Conservation (phyloP, 192 early-diverging fungal genomes). For the Rhizophlyctis rosea region DNA sequence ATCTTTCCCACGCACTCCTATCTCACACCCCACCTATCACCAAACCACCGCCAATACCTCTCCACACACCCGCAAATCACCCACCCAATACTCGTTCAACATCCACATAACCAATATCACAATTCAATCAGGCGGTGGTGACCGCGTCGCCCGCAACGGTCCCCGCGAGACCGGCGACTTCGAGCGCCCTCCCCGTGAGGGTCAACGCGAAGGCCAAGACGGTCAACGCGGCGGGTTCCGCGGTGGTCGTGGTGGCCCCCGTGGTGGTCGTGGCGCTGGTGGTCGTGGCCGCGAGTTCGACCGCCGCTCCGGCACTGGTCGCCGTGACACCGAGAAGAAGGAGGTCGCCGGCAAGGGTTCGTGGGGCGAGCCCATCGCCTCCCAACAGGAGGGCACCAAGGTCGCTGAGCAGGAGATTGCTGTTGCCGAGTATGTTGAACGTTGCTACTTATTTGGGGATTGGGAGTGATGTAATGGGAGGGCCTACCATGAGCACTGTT, state of each 20-base stretch:
- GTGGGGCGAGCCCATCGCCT: conserved; percentile 68
- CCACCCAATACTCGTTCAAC: too few relatives aligned
- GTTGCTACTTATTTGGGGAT: background rate
- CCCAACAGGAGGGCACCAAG: conserved; percentile 54
- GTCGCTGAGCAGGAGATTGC: too few relatives aligned
- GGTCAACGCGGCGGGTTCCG: conserved; percentile 32
- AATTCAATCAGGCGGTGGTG: background rate
- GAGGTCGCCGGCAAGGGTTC: conserved; percentile 68
- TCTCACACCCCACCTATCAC: too few relatives aligned
- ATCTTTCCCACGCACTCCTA: conserved; percentile 14
- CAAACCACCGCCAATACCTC: too few relatives aligned
- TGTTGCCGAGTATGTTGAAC: conserved; percentile 16
- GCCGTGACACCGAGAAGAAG: conserved; percentile 86
- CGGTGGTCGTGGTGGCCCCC: conserved; percentile 17
- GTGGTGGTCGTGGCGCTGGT: conserved; percentile 45
- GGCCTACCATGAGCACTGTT: too few relatives aligned
- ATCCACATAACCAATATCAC: background rate
- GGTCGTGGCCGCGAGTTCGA: conserved; percentile 75
- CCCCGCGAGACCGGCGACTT: conserved; percentile 30
- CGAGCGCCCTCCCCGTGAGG: conserved; percentile 22
- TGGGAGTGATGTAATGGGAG: background rate
- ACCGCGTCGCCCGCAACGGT: conserved; percentile 43
- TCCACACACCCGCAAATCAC: too few relatives aligned
- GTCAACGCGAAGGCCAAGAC: conserved; percentile 24
- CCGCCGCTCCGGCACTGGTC: conserved; percentile 79